Conservation (phyloP, 1,139 yeast genomes). For the Yamadazyma epiphylla region DNA sequence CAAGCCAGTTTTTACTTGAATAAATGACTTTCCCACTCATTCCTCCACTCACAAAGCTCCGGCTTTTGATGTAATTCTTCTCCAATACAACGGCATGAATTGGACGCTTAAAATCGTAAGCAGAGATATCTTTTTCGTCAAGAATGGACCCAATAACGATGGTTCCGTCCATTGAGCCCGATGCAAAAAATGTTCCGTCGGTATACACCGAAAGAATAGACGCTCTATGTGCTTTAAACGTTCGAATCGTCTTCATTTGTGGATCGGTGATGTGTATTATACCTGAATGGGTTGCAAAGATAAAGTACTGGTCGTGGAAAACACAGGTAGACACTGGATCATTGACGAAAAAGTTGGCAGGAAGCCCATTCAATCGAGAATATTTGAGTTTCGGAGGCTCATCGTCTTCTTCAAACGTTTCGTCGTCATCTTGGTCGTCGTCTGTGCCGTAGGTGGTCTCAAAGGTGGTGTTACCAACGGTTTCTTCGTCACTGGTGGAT, state of each 20-base stretch:
- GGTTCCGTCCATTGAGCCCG: slow-evolving; percentile 93
- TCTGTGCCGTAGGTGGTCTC: slow-evolving; percentile 15
- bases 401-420: slow-evolving; percentile 28
- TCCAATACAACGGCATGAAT: slow-evolving; percentile 84
- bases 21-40: slow-evolving; percentile 79
- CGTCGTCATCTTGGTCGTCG: slow-evolving; percentile 17
- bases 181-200: slow-evolving; percentile 73
- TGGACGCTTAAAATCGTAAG: slow-evolving; percentile 84
- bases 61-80: slow-evolving; percentile 56
- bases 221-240: slow-evolving; percentile 82
- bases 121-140: slow-evolving; percentile 63
- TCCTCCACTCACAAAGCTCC: slow-evolving; percentile 82
- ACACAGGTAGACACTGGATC: slow-evolving; percentile 76
- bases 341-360: slow-evolving; percentile 60
- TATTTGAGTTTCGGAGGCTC: slow-evolving; percentile 78
- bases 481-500: slow-evolving; percentile 7
- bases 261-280: slow-evolving; percentile 63
- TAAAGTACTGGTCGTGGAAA: slow-evolving; percentile 55
- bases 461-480: slow-evolving; percentile 15
- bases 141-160: slow-evolving; percentile 71
- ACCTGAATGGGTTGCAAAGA: slow-evolving; percentile 91
- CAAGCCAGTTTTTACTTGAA: slow-evolving; percentile 83
- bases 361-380: slow-evolving; percentile 60
- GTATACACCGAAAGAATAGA: slow-evolving; percentile 70
- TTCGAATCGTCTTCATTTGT: slow-evolving; percentile 56